Base-by-base conservation (phyloP, 1,284 basidiomycete species). In the Moesziomyces sp. region DNA sequence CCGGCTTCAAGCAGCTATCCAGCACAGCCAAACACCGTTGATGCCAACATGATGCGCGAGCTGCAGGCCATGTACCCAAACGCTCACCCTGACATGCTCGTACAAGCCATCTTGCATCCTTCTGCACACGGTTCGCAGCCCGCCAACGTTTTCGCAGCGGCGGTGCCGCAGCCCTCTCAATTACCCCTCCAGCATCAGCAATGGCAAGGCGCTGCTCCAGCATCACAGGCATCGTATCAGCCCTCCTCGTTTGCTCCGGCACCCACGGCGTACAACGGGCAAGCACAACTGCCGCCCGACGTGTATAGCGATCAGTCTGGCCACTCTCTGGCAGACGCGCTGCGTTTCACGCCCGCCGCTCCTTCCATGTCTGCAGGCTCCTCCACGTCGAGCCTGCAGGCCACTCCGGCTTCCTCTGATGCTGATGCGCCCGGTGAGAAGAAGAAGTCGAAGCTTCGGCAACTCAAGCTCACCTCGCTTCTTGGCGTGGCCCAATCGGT, bases 301-400 rank as follows among this genome's bases (percentile, higher is more conserved):
- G 21, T 28, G 23, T 42, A 55, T 18, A 10, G 24, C 30, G 23
- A 24, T 9, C 47, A 49, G 19, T 62, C 54, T 3, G 66, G 42
- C 40, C 52, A 68, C 26, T 58, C 66, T 21, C 56, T 68, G 9
- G 52, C 66, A 18, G 49, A 58, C 16, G 59, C 66, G 5, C 56
- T 68, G 30, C 24, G 35, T 13, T 68, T 68, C 44, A 47, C 51
- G 6, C 38, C 14, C 16, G 47, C 51, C 13, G 47, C 59, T 0
- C 34, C 66, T 10, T 10, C 47, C 9, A 34, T 24, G 16, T 48
- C 55, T 1, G 35, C 58, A 6, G 18, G 21, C 0, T 8, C 14
- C 0, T 8, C 14, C 19, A 24, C 24, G 10, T 19, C 52, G n/a
- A 46, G 30, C 13, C 10, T 11, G 30, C 30, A 34, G 0, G 30